Evolutionary conservation across 176 grass and related monocot genomes (phyloP), one percentile per base, ranked within the genome.

Genomic region (Chloris gayana): DNA sequence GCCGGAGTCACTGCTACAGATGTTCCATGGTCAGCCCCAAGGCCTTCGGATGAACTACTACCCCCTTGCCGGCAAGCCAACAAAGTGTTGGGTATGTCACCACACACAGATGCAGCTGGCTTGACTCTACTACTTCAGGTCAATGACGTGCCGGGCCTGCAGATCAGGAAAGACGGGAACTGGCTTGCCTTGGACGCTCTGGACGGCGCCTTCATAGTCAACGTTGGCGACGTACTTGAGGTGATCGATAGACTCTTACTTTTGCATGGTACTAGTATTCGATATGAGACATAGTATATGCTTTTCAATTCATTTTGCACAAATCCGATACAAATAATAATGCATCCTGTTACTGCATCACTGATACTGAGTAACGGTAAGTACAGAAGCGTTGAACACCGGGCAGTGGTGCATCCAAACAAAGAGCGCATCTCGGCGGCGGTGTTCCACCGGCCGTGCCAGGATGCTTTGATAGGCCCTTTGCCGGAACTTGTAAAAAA

Each of bases 21-120:
- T 59, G 47, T 86, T 85, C 46, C 49, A 67, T 56, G 91, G 78
- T n/a, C 61, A 78, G 27, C 68, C 72, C 5, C 91, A 91, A 47
- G 64, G 17, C 50, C 27, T 94, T 8, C 88, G 85, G 75, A 83
- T 84, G 60, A 90, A 84, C 38, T 91, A 94, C 79, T 94, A 94
- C 47, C 91, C 88, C 0, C 85, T 5, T 94, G 91, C 66, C 71
- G 69, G 9, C 70, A 83, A 53, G 54, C 70, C 5, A 70, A 60
- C 54, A 60, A 86, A 47, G 88, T 91, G 34, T 12, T 91, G 17
- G 91, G 88, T 26, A 39, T 94, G 31, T 90, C 88, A 2, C 91
- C 88, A 1, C 91, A 93, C 79, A 83, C 88, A 2, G 88, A 93
- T 64, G 88, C 32, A 0, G 17, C 26, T 27, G 64, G 65, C n/a